A percentile compares a stretch with the other conserved stretches of the same genome.
Conservation (phyloP, 129 eudicot species). For the Flaveria bidentis region DNA sequence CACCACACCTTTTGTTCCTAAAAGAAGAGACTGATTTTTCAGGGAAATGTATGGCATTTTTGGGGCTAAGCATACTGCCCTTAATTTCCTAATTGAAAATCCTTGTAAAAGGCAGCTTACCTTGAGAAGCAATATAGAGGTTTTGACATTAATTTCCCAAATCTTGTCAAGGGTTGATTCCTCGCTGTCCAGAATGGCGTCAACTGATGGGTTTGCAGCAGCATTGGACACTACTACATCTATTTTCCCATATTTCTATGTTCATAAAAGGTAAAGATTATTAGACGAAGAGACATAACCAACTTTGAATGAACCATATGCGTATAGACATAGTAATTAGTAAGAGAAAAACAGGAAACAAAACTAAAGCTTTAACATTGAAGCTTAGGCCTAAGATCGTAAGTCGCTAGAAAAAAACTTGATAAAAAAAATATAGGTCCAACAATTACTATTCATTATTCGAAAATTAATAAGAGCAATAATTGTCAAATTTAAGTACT, state of each 20-base stretch:
- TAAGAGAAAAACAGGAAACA: background rate
- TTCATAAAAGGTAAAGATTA: background rate
- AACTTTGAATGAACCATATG: background rate
- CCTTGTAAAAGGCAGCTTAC: constrained; percentile 34
- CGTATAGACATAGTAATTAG: background rate
- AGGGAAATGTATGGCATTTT: background rate
- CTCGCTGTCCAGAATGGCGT: constrained; percentile 60
- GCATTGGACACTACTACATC: constrained; percentile 92
- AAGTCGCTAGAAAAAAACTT: background rate
- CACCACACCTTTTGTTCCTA: background rate
- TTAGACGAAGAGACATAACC: constrained; percentile 12
- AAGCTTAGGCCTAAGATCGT: background rate
- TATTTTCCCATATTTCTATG: constrained; percentile 82
- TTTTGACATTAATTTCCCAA: constrained; percentile 90
- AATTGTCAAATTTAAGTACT: no score
- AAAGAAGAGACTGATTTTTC: background rate
- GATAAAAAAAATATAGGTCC: background rate
- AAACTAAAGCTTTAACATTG: background rate
- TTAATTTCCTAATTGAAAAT: background rate
- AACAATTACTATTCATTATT: background rate
- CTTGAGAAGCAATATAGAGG: constrained; percentile 77
- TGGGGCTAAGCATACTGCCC: background rate
- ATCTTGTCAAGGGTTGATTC: constrained; percentile 85
- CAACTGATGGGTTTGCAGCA: constrained; percentile 77
- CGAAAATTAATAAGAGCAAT: background rate